Evolutionary conservation across 2,329 filamentous ascomycete genomes (phyloP).

Genomic region (Myriangium duriaei): DNA sequence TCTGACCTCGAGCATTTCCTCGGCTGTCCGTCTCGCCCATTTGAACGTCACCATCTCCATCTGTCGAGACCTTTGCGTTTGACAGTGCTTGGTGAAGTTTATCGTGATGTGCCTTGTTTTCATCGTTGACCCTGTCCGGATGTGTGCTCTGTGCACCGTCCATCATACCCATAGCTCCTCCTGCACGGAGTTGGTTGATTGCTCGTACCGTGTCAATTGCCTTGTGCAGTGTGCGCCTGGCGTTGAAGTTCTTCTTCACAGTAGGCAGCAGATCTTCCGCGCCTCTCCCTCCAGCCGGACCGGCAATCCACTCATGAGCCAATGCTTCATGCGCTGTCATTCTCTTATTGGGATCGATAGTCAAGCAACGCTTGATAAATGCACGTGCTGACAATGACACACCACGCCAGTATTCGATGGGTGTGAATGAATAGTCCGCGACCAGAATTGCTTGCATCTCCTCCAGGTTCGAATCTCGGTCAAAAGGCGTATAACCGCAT

Average conservation of each 20-base stretch:
- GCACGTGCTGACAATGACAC: slow-evolving; percentile 74
- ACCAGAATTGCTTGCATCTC: slow-evolving; percentile 98
- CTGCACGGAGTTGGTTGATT: slow-evolving; percentile 54
- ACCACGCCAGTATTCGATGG: slow-evolving; percentile 89
- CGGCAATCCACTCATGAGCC: slow-evolving; percentile 52
- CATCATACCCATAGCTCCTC: slow-evolving; percentile 45
- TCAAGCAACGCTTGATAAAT: slow-evolving; percentile 85
- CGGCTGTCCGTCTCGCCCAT: slow-evolving; percentile 44
- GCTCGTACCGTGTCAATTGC: slow-evolving; percentile 56
- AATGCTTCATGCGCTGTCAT: slow-evolving; percentile 80
- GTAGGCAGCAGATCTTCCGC: slow-evolving; percentile 48
- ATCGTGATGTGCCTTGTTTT: slow-evolving; percentile 42
- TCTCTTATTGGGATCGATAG: slow-evolving; percentile 72
- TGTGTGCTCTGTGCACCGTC: slow-evolving; percentile 47
- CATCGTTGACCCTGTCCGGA: slow-evolving; percentile 34
- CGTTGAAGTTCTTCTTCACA: slow-evolving; percentile 61
- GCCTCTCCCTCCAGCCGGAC: slow-evolving; percentile 36
- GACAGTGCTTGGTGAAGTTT: slow-evolving; percentile 13
- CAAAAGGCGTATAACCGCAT: slow-evolving; percentile 95
- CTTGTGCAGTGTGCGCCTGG: slow-evolving; percentile 50
- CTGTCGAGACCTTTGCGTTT: slow-evolving; percentile 15
- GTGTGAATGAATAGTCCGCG: slow-evolving; percentile 91
- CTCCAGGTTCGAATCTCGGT: slow-evolving; percentile 92
- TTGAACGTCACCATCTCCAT: slow-evolving; percentile 18
- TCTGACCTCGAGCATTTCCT: slow-evolving; percentile 46